Evolutionary conservation across 805 yeast species (phyloP).

Genomic region (Myxozyma kluyveri): DNA sequence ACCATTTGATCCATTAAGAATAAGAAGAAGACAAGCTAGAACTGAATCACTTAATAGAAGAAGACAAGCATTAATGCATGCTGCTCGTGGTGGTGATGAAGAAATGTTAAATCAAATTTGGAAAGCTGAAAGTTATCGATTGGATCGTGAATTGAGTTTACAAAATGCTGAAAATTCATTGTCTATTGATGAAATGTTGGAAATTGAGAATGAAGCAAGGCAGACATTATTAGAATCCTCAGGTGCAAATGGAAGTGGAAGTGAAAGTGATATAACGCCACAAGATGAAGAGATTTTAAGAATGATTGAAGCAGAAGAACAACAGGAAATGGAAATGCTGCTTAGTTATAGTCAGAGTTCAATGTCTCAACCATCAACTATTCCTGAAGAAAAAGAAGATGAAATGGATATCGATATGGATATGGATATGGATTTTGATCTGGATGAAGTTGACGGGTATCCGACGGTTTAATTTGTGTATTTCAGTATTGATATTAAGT

Average conservation of each 20-base stretch:
- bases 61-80: conserved; percentile 14
- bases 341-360: too few relatives aligned
- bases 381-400: too few relatives aligned
- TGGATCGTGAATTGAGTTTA: conserved; percentile 1
- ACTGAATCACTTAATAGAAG: conserved; percentile 1
- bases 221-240: too few relatives aligned
- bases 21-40: conserved; percentile 10
- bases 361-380: too few relatives aligned
- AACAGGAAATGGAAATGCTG: not conserved
- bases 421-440: too few relatives aligned
- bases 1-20: conserved; percentile 14
- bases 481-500: too few relatives aligned
- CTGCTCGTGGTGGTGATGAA: conserved; percentile 26
- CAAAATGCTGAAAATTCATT: conserved; percentile 3
- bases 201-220: conserved; percentile 9
- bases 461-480: too few relatives aligned
- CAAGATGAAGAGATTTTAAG: not conserved
- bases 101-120: conserved; percentile 1
- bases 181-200: conserved; percentile 10
- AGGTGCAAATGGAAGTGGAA: not conserved
- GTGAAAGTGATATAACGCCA: not conserved
- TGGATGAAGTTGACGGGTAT: too few relatives aligned
- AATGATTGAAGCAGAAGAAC: conserved; percentile 2
- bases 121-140: not conserved
- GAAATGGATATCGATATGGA: too few relatives aligned